These are phyloP conservation scores for Leccinum broughii DNA, from an alignment of 768 basidiomycete genomes.

Conservation along the genomic window DNA sequence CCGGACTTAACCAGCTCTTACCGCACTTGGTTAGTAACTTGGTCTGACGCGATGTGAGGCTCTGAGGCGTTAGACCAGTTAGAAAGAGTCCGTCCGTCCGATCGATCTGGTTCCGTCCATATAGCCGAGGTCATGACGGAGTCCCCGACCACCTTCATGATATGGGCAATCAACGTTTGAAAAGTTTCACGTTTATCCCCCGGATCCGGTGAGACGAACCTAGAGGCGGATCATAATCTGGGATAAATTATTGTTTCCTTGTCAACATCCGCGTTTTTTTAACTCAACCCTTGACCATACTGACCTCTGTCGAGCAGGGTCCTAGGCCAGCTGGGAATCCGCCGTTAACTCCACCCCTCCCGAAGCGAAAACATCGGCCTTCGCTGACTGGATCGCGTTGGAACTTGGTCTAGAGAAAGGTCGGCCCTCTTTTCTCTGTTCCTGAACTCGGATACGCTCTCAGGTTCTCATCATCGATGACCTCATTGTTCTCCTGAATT, in stretches of 20 bases:
- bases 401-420: background rate
- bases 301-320: constrained; percentile 7
- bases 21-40: background rate
- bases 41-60: background rate
- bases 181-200: constrained; percentile 1
- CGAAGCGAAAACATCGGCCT: background rate
- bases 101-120: background rate
- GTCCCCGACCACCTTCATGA: background rate
- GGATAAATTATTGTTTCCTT: constrained; percentile 19
- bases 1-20: background rate
- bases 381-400: background rate
- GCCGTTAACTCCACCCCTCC: background rate
- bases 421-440: background rate
- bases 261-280: constrained; percentile 13
- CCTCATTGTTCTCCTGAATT: constrained; percentile 30
- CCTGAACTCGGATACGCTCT: constrained; percentile 6
- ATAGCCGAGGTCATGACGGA: background rate
- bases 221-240: constrained; percentile 1
- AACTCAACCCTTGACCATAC: constrained; percentile 5
- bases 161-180: background rate
- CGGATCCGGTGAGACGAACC: background rate
- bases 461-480: constrained; percentile 14
- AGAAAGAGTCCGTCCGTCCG: background rate
- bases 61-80: background rate
- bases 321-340: constrained; percentile 1